Evolutionary conservation across 148 eudicot genomes (phyloP), one percentile per base, ranked within the genome.

Genomic region (Camellia granthamiana): DNA sequence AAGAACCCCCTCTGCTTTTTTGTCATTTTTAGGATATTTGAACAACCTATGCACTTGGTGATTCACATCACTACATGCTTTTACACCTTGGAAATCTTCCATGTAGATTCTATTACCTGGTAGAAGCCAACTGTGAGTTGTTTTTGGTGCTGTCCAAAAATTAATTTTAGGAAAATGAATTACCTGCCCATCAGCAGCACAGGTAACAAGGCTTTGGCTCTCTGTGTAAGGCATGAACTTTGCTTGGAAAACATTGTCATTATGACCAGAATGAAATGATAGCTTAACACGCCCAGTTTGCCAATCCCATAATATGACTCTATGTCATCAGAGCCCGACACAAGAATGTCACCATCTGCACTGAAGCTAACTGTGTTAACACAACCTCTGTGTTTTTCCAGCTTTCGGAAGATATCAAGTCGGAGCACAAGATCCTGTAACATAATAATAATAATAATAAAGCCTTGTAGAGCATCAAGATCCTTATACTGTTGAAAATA

Each of bases 181-280:
- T 83, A 96, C 99, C 98, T 92, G 92, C 61, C 99, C 99, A 88
- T 96, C 99, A 77, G 99, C 98, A 76, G 95, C 99, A 84, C 95
- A 96, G 51, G 99, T 93, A 74, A 96, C 94, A 84, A 96, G 83
- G 88, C 88, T 90, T 58, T 87, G 84, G 72, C 92, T 95, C 49
- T 93, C 90, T 67, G 91, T 88, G 80, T 56, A 89, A 76, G 99
- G 98, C 98, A 96, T 90, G 82, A 96, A 58, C 81, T 90, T 96
- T 38, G 99, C 99, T 87, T 96, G 99, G 77, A 96, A 96, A 74
- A 96, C 91, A 74, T 96, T 96, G 80, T 90, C 86, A 38, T 9
- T 60, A 79, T 96, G 99, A 76, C 98, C 95, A 46, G 97, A 92
- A 81, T 88, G 88, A 76, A 90, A 96, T 52, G 95, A 90, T 47